Percentiles rank a stretch among this genome's conserved stretches.
Conservation (phyloP, 225 moss, liverwort and hornwort genomes). For the Thuidium tamariscinum region DNA sequence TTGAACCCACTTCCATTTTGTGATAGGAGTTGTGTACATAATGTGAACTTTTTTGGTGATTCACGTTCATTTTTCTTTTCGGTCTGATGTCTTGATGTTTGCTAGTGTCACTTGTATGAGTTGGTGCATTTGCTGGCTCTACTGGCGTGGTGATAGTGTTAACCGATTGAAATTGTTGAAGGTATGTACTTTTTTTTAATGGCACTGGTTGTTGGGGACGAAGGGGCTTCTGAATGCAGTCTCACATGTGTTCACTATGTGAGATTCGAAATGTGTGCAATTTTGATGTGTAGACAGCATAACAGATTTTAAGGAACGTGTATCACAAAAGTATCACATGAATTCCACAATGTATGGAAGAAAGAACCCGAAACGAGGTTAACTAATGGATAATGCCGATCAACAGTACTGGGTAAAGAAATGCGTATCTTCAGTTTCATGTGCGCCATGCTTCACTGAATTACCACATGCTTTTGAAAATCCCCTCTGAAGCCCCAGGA, state of each 20-base stretch:
- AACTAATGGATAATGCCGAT: neutral
- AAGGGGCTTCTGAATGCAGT: neutral
- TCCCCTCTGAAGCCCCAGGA: too few species aligned
- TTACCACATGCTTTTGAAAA: accelerated
- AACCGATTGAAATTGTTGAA: neutral
- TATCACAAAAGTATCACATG: too few species aligned
- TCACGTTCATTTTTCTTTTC: neutral
- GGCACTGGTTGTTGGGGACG: accelerated
- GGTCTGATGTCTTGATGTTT: neutral
- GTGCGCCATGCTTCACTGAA: accelerated
- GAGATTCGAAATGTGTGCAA: neutral
- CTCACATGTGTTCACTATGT: neutral
- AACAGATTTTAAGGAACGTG: too few species aligned
- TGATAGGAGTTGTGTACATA: neutral
- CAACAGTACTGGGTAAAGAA: too few species aligned
- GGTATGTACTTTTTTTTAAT: neutral
- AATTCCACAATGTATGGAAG: neutral
- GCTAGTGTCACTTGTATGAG: too few species aligned
- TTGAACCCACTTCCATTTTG: neutral
- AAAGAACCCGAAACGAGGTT: too few species aligned
- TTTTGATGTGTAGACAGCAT: neutral
- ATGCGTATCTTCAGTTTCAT: too few species aligned
- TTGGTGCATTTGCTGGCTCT: neutral
- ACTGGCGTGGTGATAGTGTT: neutral
- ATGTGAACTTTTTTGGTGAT: neutral